Evolutionary conservation across 805 yeast species (phyloP), one percentile per base, ranked within the genome.

Genomic region (Cyberlindnera lachancei): DNA sequence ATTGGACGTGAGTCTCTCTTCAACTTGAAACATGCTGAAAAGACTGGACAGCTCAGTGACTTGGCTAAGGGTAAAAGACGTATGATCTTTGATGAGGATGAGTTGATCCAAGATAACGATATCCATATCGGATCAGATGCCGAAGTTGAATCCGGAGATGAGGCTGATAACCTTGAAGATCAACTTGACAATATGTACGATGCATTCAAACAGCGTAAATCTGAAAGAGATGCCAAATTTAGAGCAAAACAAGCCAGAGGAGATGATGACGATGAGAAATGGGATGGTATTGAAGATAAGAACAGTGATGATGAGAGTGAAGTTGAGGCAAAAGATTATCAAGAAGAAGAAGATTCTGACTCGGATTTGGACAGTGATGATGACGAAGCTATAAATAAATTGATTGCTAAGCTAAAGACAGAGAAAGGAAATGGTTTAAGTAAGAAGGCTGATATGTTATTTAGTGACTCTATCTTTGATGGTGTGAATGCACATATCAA

Each of bases 161-260:
- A 73, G 43, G 51, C 64, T 8, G 88, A 77, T 49, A 74, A 70
- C 41, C 68, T 92, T 37, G 99, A 88, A 50, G 75, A 72, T 8
- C 83, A 87, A 59, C 67, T 92, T 36, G 86, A 88, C 53, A 69
- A 66, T 38, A 84, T 87, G 95, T 88, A 88, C 52, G 61, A 65
- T 31, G 64, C 70, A 24, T 86, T 73, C 54, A 84, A 84, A 57
- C 70, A 74, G 38, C 63, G 74, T 44, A 72, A 66, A 52, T 66
- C 81, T 19, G 87, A 81, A 53, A 70, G 73, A 45, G 80, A 79
- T 54, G 78, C 87, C 8, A 79, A 73, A 30, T 68, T 66, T 46
- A 68, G 73, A 44, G 87, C 90, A 16, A 81, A 76, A 50, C 64
- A 67, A 48, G 76, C 79, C 22, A 71, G 92, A 58, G 88, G 85